Conservation (phyloP, 495 filamentous ascomycete genomes). For the Pyrenula massariospora region DNA sequence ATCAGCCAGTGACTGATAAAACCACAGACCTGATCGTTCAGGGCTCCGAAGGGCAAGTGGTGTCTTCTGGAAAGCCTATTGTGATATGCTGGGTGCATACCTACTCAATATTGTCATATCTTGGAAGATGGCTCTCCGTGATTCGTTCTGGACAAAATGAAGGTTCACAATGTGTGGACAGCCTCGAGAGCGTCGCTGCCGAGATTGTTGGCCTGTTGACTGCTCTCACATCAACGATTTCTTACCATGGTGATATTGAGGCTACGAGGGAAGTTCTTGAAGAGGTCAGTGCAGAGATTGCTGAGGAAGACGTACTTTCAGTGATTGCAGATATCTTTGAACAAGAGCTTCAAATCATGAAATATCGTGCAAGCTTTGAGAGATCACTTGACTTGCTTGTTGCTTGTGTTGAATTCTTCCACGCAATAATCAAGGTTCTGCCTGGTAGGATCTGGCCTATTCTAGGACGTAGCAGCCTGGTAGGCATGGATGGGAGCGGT, state of each 20-base stretch:
- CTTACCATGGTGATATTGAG: conserved; percentile 12
- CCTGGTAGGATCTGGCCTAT: conserved; percentile 84
- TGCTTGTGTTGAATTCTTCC: conserved; percentile 68
- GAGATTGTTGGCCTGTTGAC: conserved; percentile 56
- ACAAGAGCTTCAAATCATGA: conserved; percentile 51
- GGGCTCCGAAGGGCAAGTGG: conserved; percentile 58
- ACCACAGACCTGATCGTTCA: conserved; percentile 23
- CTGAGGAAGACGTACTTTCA: conserved; percentile 65
- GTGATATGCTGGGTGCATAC: conserved; percentile 58
- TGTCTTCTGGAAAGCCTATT: conserved; percentile 52
- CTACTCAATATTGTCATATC: conserved; percentile 66
- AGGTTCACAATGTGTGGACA: conserved; percentile 2
- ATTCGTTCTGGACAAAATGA: conserved; percentile 21
- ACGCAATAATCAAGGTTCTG: conserved; percentile 53
- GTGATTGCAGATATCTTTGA: conserved; percentile 82
- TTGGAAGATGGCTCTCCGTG: conserved; percentile 63
- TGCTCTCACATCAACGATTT: conserved; percentile 32
- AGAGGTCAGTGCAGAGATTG: conserved; percentile 59
- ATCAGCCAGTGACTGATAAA: neutral
- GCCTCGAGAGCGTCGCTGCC: conserved; percentile 35
- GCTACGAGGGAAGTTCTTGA: conserved; percentile 46
- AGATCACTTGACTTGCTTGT: conserved; percentile 48
- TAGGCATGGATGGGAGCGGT: conserved; percentile 59
- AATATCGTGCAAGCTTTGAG: conserved; percentile 37
- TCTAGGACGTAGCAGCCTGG: conserved; percentile 63